Conservation (phyloP, 2,329 filamentous ascomycete genomes). For the Blastomyces parvus region DNA sequence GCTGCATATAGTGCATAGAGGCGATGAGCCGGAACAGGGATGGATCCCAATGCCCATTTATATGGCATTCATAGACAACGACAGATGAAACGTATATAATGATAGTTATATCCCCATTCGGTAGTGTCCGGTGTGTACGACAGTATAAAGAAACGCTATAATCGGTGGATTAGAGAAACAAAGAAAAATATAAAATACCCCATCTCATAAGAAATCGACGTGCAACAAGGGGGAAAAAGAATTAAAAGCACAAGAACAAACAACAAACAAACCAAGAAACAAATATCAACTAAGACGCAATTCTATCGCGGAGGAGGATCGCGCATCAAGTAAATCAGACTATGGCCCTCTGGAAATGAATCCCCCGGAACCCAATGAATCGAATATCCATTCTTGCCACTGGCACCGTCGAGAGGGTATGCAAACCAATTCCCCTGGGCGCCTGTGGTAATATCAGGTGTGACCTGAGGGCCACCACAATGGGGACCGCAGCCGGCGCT, state of each 20-base stretch:
- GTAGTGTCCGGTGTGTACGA: not conserved
- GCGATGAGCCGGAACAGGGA: too few species aligned
- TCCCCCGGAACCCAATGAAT: conserved; percentile 1
- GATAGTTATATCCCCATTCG: too few species aligned
- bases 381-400: not conserved
- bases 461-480: not conserved
- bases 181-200: not conserved
- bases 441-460: not conserved
- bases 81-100: too few species aligned
- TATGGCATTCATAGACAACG: too few species aligned
- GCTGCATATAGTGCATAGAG: too few species aligned
- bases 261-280: too few species aligned
- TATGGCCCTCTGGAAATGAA: conserved; percentile 1
- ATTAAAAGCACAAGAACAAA: not conserved
- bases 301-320: not conserved
- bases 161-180: not conserved
- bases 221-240: too few species aligned
- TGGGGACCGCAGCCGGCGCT: conserved; percentile 3
- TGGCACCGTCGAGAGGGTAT: not conserved
- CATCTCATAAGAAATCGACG: not conserved
- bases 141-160: not conserved
- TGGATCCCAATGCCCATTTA: too few species aligned
- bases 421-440: conserved; percentile 3
- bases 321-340: conserved; percentile 3
- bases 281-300: not conserved